Evolutionary conservation across 2,329 filamentous ascomycete genomes (phyloP).

Genomic region (Penicillium sp.): DNA sequence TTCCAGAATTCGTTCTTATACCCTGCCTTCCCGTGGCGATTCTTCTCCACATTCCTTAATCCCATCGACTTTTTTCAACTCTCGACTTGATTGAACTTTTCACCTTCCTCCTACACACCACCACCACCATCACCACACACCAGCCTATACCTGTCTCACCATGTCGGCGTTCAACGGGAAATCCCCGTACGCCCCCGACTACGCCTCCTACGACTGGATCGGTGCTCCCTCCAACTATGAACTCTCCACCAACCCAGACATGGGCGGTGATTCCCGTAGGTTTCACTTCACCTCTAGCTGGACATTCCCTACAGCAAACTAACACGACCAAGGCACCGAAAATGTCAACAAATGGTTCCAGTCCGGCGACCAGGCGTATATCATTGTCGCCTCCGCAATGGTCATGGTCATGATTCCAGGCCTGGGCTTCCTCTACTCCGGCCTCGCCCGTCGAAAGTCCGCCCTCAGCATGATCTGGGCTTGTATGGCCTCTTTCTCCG

Average conservation of each 20-base stretch:
- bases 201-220: constrained; percentile 56
- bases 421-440: constrained; percentile 96
- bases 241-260: constrained; percentile 57
- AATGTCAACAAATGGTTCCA: constrained; percentile 97
- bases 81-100: constrained; percentile 4
- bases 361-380: constrained; percentile 90
- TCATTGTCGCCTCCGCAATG: constrained; percentile 87
- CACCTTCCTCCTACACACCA: constrained; percentile 2
- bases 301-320: not conserved
- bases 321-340: constrained; percentile 63
- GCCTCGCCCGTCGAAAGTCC: constrained; percentile 95
- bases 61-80: not conserved
- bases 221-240: constrained; percentile 50
- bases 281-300: too few species aligned
- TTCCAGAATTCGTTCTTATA: constrained; percentile 30
- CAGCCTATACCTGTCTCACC: constrained; percentile 16
- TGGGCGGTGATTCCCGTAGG: constrained; percentile 80
- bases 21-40: constrained; percentile 24
- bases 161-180: constrained; percentile 37
- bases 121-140: not conserved
- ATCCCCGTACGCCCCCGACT: constrained; percentile 43
- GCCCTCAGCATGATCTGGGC: constrained; percentile 97
- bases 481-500: constrained; percentile 88
- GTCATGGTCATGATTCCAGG: constrained; percentile 96
- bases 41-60: constrained; percentile 8